Conservation (phyloP, 2,329 filamentous ascomycete genomes). For the Tolypocladium endophyticum region DNA sequence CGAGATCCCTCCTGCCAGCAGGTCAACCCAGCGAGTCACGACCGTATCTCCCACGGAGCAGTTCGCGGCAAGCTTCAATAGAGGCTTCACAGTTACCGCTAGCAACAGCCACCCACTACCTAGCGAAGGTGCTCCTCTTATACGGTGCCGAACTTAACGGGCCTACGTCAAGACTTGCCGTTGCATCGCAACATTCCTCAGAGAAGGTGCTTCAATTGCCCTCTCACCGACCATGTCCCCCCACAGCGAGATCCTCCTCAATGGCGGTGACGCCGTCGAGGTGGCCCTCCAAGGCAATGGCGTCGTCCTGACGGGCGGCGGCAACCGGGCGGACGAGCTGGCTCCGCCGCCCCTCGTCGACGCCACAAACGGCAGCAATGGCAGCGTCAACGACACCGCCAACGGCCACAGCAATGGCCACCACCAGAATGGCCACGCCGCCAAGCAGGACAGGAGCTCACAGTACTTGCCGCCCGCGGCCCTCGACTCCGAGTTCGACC, state of each 20-base stretch:
- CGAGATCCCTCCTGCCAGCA: background rate
- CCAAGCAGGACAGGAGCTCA: constrained; percentile 12
- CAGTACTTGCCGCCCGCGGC: constrained; percentile 36
- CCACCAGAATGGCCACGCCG: constrained; percentile 12
- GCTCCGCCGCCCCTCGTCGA: background rate
- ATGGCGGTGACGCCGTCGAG: constrained; percentile 13
- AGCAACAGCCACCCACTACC: background rate
- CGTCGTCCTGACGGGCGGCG: background rate
- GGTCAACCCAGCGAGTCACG: background rate
- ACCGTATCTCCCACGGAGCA: background rate
- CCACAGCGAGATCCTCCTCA: constrained; percentile 21
- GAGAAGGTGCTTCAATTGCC: background rate
- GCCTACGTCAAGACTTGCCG: background rate
- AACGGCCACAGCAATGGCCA: constrained; percentile 8
- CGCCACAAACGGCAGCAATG: constrained; percentile 3
- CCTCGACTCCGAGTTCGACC: constrained; percentile 61
- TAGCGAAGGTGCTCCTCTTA: background rate
- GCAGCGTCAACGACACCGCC: constrained; percentile 5
- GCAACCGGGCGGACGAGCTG: background rate
- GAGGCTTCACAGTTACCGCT: background rate
- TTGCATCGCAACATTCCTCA: background rate
- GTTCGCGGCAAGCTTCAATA: background rate
- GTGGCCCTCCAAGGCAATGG: constrained; percentile 4
- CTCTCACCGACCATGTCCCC: constrained; percentile 18
- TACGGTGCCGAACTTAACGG: background rate